These are phyloP conservation scores for Patellaria atrata DNA, from an alignment of 495 filamentous ascomycete genomes.

Conservation along the genomic window DNA sequence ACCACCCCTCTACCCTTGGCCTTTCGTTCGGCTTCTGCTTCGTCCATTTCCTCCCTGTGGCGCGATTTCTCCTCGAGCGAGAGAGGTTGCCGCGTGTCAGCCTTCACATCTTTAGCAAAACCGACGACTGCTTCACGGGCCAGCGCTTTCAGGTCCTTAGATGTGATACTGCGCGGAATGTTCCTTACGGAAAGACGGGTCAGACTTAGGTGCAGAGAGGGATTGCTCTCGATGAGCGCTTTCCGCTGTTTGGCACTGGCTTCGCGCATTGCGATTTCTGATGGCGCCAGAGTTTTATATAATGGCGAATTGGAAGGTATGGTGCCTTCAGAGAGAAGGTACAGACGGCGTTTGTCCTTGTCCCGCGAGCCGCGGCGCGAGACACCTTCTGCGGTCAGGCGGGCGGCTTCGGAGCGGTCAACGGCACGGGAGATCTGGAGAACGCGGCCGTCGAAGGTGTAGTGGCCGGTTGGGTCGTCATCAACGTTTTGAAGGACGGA, in stretches of 20 bases:
- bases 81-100: slow-evolving; percentile 51
- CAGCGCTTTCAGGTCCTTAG: slow-evolving; percentile 81
- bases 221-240: slow-evolving; percentile 78
- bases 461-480: slow-evolving; percentile 60
- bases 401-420: slow-evolving; percentile 56
- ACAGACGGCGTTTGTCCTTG: slow-evolving; percentile 84
- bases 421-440: slow-evolving; percentile 77
- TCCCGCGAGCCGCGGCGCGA: slow-evolving; percentile 52
- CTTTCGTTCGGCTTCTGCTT: slow-evolving; percentile 62
- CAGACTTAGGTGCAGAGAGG: slow-evolving; percentile 73
- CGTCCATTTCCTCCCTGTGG: slow-evolving; percentile 62
- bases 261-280: slow-evolving; percentile 78
- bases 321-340: slow-evolving; percentile 74
- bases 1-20: slow-evolving; percentile 81
- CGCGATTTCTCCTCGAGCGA: slow-evolving; percentile 76
- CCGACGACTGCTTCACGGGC: slow-evolving; percentile 82
- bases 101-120: slow-evolving; percentile 81
- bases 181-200: slow-evolving; percentile 93
- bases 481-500: slow-evolving; percentile 75
- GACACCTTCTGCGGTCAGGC: slow-evolving; percentile 54
- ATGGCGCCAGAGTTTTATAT: slow-evolving; percentile 58
- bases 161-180: slow-evolving; percentile 66
- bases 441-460: slow-evolving; percentile 79
- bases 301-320: slow-evolving; percentile 57
- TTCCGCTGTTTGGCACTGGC: slow-evolving; percentile 78